Base-by-base conservation (phyloP, 2,329 filamentous ascomycete genomes). In the Diatrype stigma region DNA sequence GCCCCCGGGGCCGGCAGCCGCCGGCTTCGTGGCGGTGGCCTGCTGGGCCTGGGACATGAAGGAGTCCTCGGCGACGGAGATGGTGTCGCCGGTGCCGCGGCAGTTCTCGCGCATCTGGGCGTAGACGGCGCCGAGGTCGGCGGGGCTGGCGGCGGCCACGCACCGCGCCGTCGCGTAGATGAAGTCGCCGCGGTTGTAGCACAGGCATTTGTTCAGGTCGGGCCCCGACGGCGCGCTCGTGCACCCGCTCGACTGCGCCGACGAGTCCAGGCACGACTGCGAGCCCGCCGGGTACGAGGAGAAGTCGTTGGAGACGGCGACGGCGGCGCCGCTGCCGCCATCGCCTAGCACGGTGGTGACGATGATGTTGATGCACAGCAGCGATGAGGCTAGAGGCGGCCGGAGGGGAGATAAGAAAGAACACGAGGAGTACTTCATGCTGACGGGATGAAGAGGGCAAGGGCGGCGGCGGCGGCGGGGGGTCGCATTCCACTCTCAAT, bases 191-290 rank as follows among this genome's bases (percentile, higher is more conserved):
- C 68, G 65, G 55, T 81, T 79, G 54, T 63, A 61, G 60, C 79
- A 82, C 2, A 81, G 67, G 48, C 79, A 82, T 2, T 60, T 48
- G 56, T 81, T 81, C 54, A 79, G 66, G 28, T 70, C 63, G 0
- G 58, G 42, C 2, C 69, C 66, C 0, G 70, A 70, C 19, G 26
- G 26, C 26, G 60, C 59, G 17, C 72, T 73, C 5, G 65, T 63
- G 63, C 79, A 82, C 4, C 62, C 57, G 16, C 71, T 72, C 19
- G 52, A 30, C 45, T 67, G 59, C 28, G 75, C 70, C 4, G 76
- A 67, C 16, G 67, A 45, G 55, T 70, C 62, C 1, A 81, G 65
- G 51, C 79, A 82, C 7, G 59, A 6, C 50, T 75, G 74, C 2
- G 75, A 63, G 19, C 54, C 60, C 21, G 57, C 16, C 1, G 76